Evolutionary conservation across 768 basidiomycete genomes (phyloP).

Genomic region (Hericium alpestre): DNA sequence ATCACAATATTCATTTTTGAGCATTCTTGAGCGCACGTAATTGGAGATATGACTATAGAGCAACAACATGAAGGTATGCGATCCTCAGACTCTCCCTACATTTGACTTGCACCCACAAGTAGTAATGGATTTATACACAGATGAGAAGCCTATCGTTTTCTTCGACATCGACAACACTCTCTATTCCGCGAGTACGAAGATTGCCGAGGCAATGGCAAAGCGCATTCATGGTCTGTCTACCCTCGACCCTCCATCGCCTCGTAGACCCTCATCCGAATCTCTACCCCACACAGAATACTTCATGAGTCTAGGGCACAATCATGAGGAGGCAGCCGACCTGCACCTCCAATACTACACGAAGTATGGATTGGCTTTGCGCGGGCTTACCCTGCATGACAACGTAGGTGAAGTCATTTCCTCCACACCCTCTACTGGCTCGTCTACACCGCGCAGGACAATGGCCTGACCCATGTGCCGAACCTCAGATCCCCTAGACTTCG

Average conservation of each 20-base stretch:
- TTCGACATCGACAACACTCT: constrained; percentile 87
- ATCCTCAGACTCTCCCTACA: no score
- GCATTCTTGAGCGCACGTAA: no score
- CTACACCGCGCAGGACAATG: not conserved
- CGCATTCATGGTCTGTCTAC: constrained; percentile 54
- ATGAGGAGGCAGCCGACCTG: constrained; percentile 58
- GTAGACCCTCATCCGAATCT: constrained; percentile 4
- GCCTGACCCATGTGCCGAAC: not conserved
- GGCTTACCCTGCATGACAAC: constrained; percentile 63
- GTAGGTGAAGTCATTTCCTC: constrained; percentile 39
- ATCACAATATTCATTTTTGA: no score
- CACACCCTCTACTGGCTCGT: not conserved
- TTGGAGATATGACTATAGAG: constrained; percentile 2
- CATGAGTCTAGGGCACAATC: constrained; percentile 51
- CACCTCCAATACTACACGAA: constrained; percentile 67
- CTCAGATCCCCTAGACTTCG: constrained; percentile 75
- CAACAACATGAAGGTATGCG: constrained; percentile 1
- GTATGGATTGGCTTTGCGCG: constrained; percentile 77
- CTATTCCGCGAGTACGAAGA: constrained; percentile 66
- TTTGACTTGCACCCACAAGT: not conserved
- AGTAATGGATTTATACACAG: constrained; percentile 17
- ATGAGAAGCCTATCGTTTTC: constrained; percentile 58
- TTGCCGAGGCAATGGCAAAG: constrained; percentile 70
- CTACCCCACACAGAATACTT: constrained; percentile 51
- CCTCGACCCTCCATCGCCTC: no score